A percentile compares a stretch with the other conserved stretches of the same genome.
phyloP scores from a whole-genome alignment of 208 protist genomes.

The Crithidia expoeki region DNA sequence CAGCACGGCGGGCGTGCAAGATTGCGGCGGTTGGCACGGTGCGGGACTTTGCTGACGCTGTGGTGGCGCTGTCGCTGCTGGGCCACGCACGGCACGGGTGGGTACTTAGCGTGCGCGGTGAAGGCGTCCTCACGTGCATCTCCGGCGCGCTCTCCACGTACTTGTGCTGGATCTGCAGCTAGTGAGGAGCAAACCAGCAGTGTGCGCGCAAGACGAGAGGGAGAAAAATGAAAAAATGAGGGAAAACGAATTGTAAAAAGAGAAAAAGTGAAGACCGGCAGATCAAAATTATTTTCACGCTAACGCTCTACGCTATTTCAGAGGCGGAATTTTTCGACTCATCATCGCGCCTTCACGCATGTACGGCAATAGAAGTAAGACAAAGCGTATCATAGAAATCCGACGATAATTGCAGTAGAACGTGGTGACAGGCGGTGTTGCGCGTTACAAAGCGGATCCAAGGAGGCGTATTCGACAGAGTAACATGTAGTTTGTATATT shows the following conservation, averaged over 20 bases:
- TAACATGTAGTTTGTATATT: too few relatives aligned
- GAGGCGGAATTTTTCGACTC: too few relatives aligned
- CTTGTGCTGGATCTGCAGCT: conserved; percentile 35
- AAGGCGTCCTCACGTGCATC: conserved; percentile 37
- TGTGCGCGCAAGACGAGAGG: background rate
- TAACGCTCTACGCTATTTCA: too few relatives aligned
- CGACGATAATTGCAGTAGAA: too few relatives aligned
- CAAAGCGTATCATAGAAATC: too few relatives aligned
- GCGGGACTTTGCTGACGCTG: conserved; percentile 44
- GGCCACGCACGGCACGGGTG: conserved; percentile 4
- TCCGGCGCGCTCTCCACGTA: conserved; percentile 52
- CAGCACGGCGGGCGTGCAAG: conserved; percentile 35
- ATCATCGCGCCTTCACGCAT: too few relatives aligned
- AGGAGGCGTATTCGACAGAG: too few relatives aligned
- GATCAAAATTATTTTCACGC: too few relatives aligned
- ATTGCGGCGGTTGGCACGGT: conserved; percentile 25
- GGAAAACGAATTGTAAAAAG: background rate
- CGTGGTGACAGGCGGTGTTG: too few relatives aligned
- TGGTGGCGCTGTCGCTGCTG: conserved; percentile 30
- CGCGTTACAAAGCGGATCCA: too few relatives aligned
- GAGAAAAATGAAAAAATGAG: background rate
- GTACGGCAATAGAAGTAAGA: too few relatives aligned
- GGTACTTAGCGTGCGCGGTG: conserved; percentile 10
- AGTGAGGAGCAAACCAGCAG: conserved; percentile 6
- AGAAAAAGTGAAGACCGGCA: conserved; percentile 1